These are phyloP conservation scores for Monilinia aucupariae DNA, from an alignment of 2,329 filamentous ascomycete genomes.

Conservation along the genomic window DNA sequence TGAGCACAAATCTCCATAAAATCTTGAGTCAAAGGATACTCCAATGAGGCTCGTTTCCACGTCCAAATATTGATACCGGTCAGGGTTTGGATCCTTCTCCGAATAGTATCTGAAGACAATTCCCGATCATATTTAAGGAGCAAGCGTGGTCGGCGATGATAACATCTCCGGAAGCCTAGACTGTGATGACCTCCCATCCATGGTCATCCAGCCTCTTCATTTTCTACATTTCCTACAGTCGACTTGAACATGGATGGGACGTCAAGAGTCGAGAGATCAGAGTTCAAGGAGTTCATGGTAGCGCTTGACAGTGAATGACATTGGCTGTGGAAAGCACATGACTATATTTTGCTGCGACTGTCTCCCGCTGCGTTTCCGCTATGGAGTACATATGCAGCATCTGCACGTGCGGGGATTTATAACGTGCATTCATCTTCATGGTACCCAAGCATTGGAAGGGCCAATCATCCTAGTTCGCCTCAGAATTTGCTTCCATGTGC, in stretches of 20 bases:
- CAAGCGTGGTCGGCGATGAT: neutral
- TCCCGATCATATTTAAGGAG: slow-evolving; percentile 5
- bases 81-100: slow-evolving; percentile 7
- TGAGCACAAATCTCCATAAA: neutral
- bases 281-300: neutral
- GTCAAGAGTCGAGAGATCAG: neutral
- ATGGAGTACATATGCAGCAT: slow-evolving; percentile 20
- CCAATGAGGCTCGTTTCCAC: neutral
- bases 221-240: neutral
- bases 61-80: neutral
- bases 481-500: slow-evolving; percentile 20
- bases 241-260: slow-evolving; percentile 6
- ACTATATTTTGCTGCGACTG: slow-evolving; percentile 19
- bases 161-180: neutral
- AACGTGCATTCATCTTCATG: slow-evolving; percentile 19
- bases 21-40: neutral
- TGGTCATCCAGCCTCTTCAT: slow-evolving; percentile 7
- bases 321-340: slow-evolving; percentile 24
- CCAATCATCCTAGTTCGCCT: slow-evolving; percentile 22
- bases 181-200: neutral
- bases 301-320: slow-evolving; percentile 12
- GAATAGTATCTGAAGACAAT: neutral
- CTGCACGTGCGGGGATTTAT: slow-evolving; percentile 25
- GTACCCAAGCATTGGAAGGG: slow-evolving; percentile 16
- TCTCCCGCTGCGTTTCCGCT: slow-evolving; percentile 25